Evolutionary conservation across 257 asterid genomes (phyloP).

Genomic region (Przewalskia tangutica): DNA sequence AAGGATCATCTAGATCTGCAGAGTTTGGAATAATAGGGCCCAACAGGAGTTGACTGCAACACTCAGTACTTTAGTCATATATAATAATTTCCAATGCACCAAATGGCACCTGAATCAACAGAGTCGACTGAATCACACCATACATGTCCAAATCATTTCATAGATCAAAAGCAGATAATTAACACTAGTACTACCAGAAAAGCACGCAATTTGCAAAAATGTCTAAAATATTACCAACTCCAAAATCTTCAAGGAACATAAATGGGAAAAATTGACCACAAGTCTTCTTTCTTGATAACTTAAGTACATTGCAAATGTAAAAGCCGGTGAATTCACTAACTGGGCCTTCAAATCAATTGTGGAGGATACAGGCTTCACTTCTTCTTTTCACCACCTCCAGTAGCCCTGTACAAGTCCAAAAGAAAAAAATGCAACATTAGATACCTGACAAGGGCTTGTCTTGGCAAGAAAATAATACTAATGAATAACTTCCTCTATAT

Average conservation of each 20-base stretch:
- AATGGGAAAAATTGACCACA: neutral
- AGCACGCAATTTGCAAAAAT: neutral
- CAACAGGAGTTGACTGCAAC: neutral
- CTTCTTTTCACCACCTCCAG: constrained; percentile 26
- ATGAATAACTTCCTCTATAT: neutral
- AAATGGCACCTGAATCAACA: neutral
- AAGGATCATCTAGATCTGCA: too few species aligned
- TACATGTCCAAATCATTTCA: neutral
- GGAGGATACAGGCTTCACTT: constrained; percentile 2
- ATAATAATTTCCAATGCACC: neutral
- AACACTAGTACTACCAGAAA: neutral
- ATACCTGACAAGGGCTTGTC: neutral
- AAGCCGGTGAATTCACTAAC: neutral
- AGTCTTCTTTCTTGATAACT: neutral
- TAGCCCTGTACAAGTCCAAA: neutral
- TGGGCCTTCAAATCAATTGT: neutral
- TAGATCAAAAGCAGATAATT: neutral
- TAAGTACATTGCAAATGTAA: neutral
- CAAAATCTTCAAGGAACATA: neutral
- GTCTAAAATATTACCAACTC: neutral
- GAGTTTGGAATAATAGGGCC: too few species aligned
- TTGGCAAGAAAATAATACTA: neutral
- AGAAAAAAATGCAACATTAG: neutral
- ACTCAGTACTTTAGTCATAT: neutral
- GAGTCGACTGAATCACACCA: too few species aligned